Evolutionary conservation across 805 yeast genomes (phyloP).

Genomic region (Zygotorulaspora sp.): DNA sequence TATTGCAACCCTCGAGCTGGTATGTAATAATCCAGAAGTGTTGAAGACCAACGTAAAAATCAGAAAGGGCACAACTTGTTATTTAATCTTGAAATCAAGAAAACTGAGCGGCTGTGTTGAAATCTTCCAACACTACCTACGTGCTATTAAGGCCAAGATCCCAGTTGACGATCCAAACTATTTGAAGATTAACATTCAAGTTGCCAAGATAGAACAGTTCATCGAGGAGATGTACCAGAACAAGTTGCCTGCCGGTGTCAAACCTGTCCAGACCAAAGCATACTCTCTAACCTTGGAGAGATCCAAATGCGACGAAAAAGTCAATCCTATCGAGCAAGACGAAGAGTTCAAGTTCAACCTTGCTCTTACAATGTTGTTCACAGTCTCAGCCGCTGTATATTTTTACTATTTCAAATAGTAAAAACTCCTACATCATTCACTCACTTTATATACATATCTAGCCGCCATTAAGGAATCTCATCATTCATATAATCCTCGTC

Average conservation of each 20-base stretch:
- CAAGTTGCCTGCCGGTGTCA: conserved; percentile 53
- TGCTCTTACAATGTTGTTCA: conserved; percentile 19
- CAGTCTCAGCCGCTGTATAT: conserved; percentile 19
- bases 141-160: conserved; percentile 72
- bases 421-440: too few relatives aligned
- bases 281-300: conserved; percentile 43
- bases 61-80: conserved; percentile 82
- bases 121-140: conserved; percentile 71
- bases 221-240: conserved; percentile 72
- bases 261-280: conserved; percentile 37
- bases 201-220: conserved; percentile 86
- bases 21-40: conserved; percentile 74
- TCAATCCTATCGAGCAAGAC: conserved; percentile 20
- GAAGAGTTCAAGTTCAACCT: conserved; percentile 30
- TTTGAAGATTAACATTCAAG: conserved; percentile 72
- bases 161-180: conserved; percentile 82
- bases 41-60: conserved; percentile 75
- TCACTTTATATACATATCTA: too few relatives aligned
- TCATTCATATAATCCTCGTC: too few relatives aligned
- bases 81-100: conserved; percentile 66
- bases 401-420: conserved; percentile 12
- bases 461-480: too few relatives aligned
- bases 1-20: conserved; percentile 83
- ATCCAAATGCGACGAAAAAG: conserved; percentile 38
- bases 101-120: conserved; percentile 69